Conservation (phyloP, 208 protist species). For the Trypanosoma grayi region DNA sequence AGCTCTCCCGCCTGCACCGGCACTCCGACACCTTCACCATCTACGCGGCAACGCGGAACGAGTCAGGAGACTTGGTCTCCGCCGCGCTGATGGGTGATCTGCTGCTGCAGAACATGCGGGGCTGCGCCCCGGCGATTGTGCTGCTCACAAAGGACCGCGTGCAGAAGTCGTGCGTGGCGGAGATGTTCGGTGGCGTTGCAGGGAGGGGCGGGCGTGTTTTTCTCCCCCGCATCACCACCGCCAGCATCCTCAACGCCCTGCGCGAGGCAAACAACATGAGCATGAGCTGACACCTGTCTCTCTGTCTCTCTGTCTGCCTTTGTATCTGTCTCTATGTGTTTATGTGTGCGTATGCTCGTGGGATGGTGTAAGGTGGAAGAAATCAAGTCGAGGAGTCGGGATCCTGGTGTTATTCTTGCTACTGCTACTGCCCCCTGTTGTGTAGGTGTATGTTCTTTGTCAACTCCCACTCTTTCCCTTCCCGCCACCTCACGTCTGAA, state of each 20-base stretch:
- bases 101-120: conserved; percentile 20
- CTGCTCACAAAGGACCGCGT: conserved; percentile 65
- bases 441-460: not conserved
- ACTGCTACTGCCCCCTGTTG: conserved; percentile 4
- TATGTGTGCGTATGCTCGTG: not conserved
- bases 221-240: conserved; percentile 19
- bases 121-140: conserved; percentile 46
- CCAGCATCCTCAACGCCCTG: conserved; percentile 11
- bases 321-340: not conserved
- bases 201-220: conserved; percentile 23
- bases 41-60: conserved; percentile 50
- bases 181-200: conserved; percentile 35
- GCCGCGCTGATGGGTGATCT: conserved; percentile 45
- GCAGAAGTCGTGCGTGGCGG: conserved; percentile 44
- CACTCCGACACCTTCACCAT: conserved; percentile 70
- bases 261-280: conserved; percentile 20
- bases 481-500: not conserved
- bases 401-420: conserved; percentile 7
- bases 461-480: not conserved
- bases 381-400: too few relatives aligned
- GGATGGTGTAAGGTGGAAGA: too few relatives aligned
- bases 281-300: conserved; percentile 11
- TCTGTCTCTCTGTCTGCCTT: not conserved
- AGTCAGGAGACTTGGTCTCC: conserved; percentile 69
- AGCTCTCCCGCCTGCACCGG: conserved; percentile 55